Base-by-base conservation (phyloP, 2,329 filamentous ascomycete species). In the Epichloe elymi region DNA sequence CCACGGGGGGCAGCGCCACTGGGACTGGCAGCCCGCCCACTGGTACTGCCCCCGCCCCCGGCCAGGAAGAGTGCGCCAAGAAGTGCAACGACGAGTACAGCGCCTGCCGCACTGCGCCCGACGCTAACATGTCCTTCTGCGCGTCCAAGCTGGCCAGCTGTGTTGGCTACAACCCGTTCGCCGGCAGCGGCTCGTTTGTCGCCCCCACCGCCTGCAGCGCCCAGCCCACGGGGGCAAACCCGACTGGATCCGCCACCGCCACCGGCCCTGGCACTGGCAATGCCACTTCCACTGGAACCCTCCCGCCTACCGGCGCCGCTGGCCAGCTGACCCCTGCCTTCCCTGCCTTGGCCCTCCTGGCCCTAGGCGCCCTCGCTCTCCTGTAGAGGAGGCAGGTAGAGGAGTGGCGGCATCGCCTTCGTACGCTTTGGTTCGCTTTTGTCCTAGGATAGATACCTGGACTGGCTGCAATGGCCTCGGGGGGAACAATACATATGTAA, bases 401-500 rank as follows among this genome's bases (percentile, higher is more conserved):
- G 26, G 7, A 8, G 26, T 7, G 0, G 19, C 19, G 41, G 17
- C 8, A 4, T n/a, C 15, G 17, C 1, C 26, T 26, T 40, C 6
- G 38, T 4, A 2, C 7, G 38, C 38, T n/a, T 40, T 15, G 17
- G 10, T 20, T 17, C 10, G 23, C 23, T 23, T 17, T 12, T 40
- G 5, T 40, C 12, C 8, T 40, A 1, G 17, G 8, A 19, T 40
- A 10, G 8, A 17, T 20, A 11, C 1, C 8, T 40, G 8, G 8
- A 19, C n/a, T 20, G 3, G 17, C 17, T 6, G 38, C 8, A 0
- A 14, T 4, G 8, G n/a, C n/a, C n/a, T n/a, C 11, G 38, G 5
- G 6, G 53, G 42, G 70, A 64, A 42, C 62, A 64, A 20, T 69
- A 20, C 1, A 36, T 2, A 36, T 2, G 68, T 67, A 30, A 72